A percentile compares a stretch with the other conserved stretches of the same genome.
Conservation (phyloP, 805 yeast genomes). For the Wickerhamiella hasegawae region DNA sequence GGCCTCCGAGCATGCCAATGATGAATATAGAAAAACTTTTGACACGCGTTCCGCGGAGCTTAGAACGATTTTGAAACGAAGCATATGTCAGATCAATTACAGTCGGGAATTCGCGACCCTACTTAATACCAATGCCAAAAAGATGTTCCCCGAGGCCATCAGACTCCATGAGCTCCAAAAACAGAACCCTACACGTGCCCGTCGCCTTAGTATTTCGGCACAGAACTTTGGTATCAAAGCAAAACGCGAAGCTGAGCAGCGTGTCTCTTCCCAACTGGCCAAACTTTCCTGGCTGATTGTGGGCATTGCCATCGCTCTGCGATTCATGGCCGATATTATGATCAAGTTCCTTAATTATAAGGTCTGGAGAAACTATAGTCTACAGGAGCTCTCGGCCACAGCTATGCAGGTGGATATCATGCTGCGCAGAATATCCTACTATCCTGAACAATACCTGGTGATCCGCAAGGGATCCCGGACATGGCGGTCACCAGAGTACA, state of each 20-base stretch:
- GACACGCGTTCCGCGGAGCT: not conserved
- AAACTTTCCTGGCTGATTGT: conserved; percentile 1
- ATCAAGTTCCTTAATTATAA: conserved; percentile 2
- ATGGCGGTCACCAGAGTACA: conserved; percentile 26
- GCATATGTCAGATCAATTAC: conserved; percentile 23
- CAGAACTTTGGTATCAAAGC: conserved; percentile 3
- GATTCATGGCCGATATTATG: not conserved
- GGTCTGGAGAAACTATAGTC: conserved; percentile 8
- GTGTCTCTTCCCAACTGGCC: not conserved
- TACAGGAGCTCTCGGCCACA: conserved; percentile 32
- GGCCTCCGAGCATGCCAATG: not conserved
- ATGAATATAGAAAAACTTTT: not conserved
- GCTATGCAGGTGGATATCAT: conserved; percentile 70
- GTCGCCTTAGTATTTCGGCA: conserved; percentile 16
- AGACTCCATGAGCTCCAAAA: conserved; percentile 7
- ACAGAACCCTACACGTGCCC: conserved; percentile 1
- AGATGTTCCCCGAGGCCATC: conserved; percentile 14
- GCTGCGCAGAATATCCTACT: conserved; percentile 54
- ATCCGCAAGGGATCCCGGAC: conserved; percentile 30
- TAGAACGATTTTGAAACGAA: conserved; percentile 6
- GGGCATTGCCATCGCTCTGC: not conserved
- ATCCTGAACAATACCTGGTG: conserved; percentile 64
- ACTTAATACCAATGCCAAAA: conserved; percentile 14
- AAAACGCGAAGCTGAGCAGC: conserved; percentile 1
- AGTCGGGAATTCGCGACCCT: conserved; percentile 20